Evolutionary conservation across 2,329 filamentous ascomycete genomes (phyloP), one percentile per base, ranked within the genome.

Genomic region (Clarireedia monteithiana): DNA sequence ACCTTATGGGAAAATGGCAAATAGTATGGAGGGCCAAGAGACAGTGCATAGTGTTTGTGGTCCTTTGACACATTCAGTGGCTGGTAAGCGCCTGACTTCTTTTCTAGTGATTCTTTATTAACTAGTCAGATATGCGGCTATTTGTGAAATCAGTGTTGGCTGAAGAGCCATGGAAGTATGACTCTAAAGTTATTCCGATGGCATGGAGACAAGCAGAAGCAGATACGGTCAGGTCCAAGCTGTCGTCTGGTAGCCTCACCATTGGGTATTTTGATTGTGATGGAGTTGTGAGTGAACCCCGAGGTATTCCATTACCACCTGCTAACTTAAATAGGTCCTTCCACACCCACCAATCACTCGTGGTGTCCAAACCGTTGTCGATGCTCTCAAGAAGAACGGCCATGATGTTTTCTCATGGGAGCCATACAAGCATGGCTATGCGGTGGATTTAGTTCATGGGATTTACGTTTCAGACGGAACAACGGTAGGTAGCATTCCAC

Each of bases 281-380:
- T 55, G 68, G 67, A 9, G 63, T 63, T 14, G 66, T 70, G 14
- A 44, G 63, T 68, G 12, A 23, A 12, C 2, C 12, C 42, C 14
- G 42, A 23, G 17, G 6, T 73, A 75, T 2, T 77, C 85, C 60
- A 82, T 75, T 0, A 67, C 84, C 0, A 62, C 83, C 30, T 73
- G 69, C 58, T 71, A 75, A 6, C 80, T 86, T 62, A 76, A 75
- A 0, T 55, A 70, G 2, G 75, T 77, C n/a, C 70, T 69, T 79
- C 75, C 77, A 10, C 78, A 82, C 30, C 83, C 83, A 5, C 83
- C 83, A 3, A 73, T 86, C 26, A 67, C 70, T 5, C 72, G 83
- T 20, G 81, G 79, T 0, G 60, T 85, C 10, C 69, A 74, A 1
- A 75, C 77, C 5, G 73, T 80, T 0, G 75, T 75, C 4, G 69